Evolutionary conservation across 202 grass and related monocot genomes (phyloP).

Genomic region (Schoenoplectus triqueter): DNA sequence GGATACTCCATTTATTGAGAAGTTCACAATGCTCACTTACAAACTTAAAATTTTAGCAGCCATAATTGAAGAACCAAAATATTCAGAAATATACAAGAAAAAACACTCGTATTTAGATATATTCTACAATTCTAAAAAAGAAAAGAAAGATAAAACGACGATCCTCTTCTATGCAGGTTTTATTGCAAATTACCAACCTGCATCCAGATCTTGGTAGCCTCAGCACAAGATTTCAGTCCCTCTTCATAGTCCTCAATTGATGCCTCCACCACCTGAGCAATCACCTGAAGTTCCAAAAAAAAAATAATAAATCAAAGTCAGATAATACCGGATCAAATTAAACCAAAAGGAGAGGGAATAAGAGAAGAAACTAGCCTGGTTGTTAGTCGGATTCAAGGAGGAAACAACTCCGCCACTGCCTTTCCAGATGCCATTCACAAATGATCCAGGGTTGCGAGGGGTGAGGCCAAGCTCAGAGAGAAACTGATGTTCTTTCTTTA

Average conservation of each 20-base stretch:
- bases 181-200: constrained; percentile 51
- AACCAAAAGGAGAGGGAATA: constrained; percentile 21
- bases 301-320: neutral
- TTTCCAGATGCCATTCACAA: constrained; percentile 68
- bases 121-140: neutral
- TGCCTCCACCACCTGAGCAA: constrained; percentile 86
- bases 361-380: constrained; percentile 53
- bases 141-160: neutral
- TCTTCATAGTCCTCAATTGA: constrained; percentile 79
- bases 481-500: constrained; percentile 80
- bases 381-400: constrained; percentile 70
- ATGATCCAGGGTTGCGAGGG: constrained; percentile 74
- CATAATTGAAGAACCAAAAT: neutral
- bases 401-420: constrained; percentile 58
- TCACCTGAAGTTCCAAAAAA: constrained; percentile 50
- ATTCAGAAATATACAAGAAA: constrained; percentile 1
- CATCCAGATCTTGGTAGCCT: constrained; percentile 89
- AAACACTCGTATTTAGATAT: neutral
- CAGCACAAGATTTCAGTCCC: constrained; percentile 72
- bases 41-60: constrained; percentile 6
- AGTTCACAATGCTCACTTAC: neutral
- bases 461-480: constrained; percentile 88
- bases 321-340: constrained; percentile 28
- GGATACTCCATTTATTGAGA: neutral
- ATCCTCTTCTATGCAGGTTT: neutral